Conservation (phyloP, 1,139 yeast species). For the Debaryomyces psychrophilus region DNA sequence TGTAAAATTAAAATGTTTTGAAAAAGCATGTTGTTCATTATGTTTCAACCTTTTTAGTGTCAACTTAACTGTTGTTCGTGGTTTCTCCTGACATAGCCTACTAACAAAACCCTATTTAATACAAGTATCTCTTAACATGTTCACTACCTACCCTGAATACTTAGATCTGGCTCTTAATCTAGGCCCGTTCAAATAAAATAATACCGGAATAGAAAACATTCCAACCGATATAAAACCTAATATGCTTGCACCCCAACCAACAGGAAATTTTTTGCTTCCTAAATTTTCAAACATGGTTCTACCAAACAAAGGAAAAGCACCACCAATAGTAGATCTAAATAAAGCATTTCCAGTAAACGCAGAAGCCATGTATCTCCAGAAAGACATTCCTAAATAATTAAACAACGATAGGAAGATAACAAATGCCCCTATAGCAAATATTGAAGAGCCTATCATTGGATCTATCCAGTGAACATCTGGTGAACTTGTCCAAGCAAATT, state of each 20-base stretch:
- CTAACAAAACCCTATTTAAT: too few relatives aligned
- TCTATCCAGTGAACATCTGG: slow-evolving; percentile 45
- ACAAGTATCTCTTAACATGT: too few relatives aligned
- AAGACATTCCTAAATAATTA: slow-evolving; percentile 37
- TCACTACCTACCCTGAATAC: too few relatives aligned
- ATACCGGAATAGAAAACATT: slow-evolving; percentile 50
- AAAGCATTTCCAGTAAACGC: slow-evolving; percentile 61
- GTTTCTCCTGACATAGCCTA: too few relatives aligned
- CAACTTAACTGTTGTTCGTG: too few relatives aligned
- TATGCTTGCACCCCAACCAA: slow-evolving; percentile 58
- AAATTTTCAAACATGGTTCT: slow-evolving; percentile 50
- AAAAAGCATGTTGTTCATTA: too few relatives aligned
- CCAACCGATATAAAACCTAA: slow-evolving; percentile 45
- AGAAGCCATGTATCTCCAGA: slow-evolving; percentile 52
- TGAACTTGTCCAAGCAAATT: slow-evolving; percentile 55
- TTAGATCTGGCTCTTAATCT: slow-evolving; percentile 50
- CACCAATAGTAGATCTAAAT: slow-evolving; percentile 56
- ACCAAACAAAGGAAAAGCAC: slow-evolving; percentile 66
- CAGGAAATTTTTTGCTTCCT: slow-evolving; percentile 50
- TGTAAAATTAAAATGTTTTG: too few relatives aligned
- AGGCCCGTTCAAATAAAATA: slow-evolving; percentile 52
- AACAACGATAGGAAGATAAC: slow-evolving; percentile 45
- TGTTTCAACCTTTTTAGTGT: too few relatives aligned
- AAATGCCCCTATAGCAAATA: slow-evolving; percentile 43
- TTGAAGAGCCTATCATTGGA: slow-evolving; percentile 44